A percentile compares a stretch with the other conserved stretches of the same genome.
Conservation (phyloP, 176 grass and related monocot species). For the Chrysopogon serrulatus region DNA sequence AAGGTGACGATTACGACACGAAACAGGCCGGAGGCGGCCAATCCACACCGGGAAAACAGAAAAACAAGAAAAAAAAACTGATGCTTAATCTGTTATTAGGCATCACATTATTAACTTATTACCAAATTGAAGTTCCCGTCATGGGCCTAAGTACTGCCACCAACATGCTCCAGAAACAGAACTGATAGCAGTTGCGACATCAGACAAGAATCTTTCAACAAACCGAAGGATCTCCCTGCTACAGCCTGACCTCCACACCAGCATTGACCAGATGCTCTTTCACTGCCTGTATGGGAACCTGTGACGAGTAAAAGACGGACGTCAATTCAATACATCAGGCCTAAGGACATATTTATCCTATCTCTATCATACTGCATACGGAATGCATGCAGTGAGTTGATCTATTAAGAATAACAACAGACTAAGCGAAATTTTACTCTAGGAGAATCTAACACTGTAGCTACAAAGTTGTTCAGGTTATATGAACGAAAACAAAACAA, state of each 20-base stretch:
- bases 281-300: constrained; percentile 77
- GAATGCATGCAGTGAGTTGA: not conserved
- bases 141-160: not conserved
- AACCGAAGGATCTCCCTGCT: not conserved
- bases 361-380: not conserved
- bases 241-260: constrained; percentile 81
- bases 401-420: not conserved
- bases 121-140: constrained; percentile 1
- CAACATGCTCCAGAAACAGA: not conserved
- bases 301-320: not conserved
- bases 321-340: not conserved
- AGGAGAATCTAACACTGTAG: not conserved
- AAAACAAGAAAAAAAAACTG: not conserved
- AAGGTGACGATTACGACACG: not conserved
- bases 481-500: not conserved
- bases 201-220: not conserved
- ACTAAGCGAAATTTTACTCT: not conserved
- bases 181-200: constrained; percentile 9
- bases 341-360: not conserved
- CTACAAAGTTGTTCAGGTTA: not conserved
- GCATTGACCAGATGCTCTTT: constrained; percentile 76
- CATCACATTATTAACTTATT: constrained; percentile 29
- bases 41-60: not conserved
- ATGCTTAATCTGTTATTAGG: not conserved
- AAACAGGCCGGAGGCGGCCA: not conserved